A percentile compares a stretch with the other conserved stretches of the same genome.
Evolutionary conservation across 1,139 yeast genomes (phyloP).

Genomic region (Pichia sp.): DNA sequence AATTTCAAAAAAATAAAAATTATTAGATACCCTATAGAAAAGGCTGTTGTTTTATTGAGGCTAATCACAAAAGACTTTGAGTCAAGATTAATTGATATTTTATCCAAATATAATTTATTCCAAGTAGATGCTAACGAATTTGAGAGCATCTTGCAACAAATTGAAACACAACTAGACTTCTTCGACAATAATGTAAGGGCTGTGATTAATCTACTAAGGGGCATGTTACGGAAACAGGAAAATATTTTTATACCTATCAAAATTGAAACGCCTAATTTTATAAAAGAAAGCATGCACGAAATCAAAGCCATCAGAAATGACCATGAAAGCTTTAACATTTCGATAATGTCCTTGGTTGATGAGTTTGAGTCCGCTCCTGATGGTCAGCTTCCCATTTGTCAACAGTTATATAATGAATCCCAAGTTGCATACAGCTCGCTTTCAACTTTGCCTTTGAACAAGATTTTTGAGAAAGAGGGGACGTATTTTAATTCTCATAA

Average conservation of each 20-base stretch:
- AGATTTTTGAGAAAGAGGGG: not conserved
- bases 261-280: constrained; percentile 41
- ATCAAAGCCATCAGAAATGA: constrained; percentile 46
- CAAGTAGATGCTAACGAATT: constrained; percentile 36
- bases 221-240: constrained; percentile 65
- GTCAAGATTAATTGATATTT: constrained; percentile 31
- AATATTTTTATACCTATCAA: constrained; percentile 69
- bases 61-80: constrained; percentile 49
- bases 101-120: constrained; percentile 34
- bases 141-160: constrained; percentile 23
- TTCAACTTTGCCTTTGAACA: constrained; percentile 22
- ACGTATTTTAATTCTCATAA: constrained; percentile 27
- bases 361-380: constrained; percentile 29
- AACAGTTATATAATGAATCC: constrained; percentile 29
- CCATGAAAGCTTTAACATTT: constrained; percentile 42
- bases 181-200: constrained; percentile 53
- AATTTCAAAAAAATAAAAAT: constrained; percentile 63
- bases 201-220: constrained; percentile 63
- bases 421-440: constrained; percentile 41
- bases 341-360: constrained; percentile 30
- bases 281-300: constrained; percentile 46
- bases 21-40: constrained; percentile 58
- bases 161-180: constrained; percentile 35
- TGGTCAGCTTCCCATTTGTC: constrained; percentile 13
- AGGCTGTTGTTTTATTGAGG: constrained; percentile 64